Conservation (phyloP, 257 asterid genomes). For the Nicotiana noctiflora region DNA sequence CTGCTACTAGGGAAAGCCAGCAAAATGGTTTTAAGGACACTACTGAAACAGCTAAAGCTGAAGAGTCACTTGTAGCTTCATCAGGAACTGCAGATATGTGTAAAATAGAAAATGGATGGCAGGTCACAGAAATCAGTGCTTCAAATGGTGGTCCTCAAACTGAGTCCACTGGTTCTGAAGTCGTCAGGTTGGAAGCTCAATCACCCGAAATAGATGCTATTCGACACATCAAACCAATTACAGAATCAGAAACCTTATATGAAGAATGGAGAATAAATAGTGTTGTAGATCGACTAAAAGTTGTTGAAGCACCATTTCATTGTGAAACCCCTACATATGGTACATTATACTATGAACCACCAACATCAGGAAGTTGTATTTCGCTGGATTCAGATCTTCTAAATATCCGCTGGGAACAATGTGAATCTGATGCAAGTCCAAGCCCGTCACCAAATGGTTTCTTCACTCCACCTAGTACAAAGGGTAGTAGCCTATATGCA, state of each 20-base stretch:
- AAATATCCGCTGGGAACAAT: constrained; percentile 30
- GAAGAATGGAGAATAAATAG: constrained; percentile 18
- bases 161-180: constrained; percentile 32
- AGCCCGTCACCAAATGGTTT: constrained; percentile 33
- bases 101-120: constrained; percentile 30
- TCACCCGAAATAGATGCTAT: constrained; percentile 31
- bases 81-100: constrained; percentile 33
- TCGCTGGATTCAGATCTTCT: constrained; percentile 32
- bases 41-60: constrained; percentile 28
- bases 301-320: constrained; percentile 15
- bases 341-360: constrained; percentile 73
- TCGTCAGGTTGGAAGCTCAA: constrained; percentile 22
- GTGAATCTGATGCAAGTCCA: constrained; percentile 38
- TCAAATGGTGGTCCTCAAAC: constrained; percentile 21
- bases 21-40: constrained; percentile 36
- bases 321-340: constrained; percentile 41
- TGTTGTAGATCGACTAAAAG: not conserved
- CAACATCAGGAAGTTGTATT: constrained; percentile 29
- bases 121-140: constrained; percentile 23
- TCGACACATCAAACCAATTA: constrained; percentile 16
- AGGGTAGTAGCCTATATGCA: constrained; percentile 27
- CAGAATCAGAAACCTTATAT: constrained; percentile 17
- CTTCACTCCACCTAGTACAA: constrained; percentile 64
- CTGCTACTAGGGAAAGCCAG: constrained; percentile 39
- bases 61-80: constrained; percentile 28